Percentiles rank a stretch among this genome's conserved stretches.
phyloP scores from a whole-genome alignment of 2,329 filamentous ascomycete species.

The Penicillium frequentans region DNA sequence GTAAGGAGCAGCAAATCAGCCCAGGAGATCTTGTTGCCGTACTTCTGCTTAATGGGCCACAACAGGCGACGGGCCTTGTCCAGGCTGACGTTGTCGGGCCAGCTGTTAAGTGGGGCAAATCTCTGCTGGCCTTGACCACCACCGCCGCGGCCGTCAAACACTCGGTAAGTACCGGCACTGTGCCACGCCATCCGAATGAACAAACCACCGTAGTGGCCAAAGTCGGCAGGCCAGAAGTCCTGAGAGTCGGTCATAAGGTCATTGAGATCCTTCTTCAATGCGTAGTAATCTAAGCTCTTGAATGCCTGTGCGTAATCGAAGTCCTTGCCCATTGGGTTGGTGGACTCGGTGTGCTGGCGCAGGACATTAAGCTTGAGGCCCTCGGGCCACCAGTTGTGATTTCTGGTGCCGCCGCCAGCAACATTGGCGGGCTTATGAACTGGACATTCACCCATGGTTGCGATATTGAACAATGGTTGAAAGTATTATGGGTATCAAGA shows the following conservation, averaged over 20 bases:
- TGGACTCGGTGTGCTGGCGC: slow-evolving; percentile 65
- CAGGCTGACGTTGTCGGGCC: slow-evolving; percentile 75
- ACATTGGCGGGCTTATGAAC: slow-evolving; percentile 34
- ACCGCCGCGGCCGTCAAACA: slow-evolving; percentile 72
- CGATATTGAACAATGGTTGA: not conserved
- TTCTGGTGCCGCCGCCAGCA: slow-evolving; percentile 65
- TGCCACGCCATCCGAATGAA: slow-evolving; percentile 84
- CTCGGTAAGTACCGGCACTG: slow-evolving; percentile 75
- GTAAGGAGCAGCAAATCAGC: slow-evolving; percentile 70
- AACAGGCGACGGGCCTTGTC: slow-evolving; percentile 79
- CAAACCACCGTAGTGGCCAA: slow-evolving; percentile 76
- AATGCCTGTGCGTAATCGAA: slow-evolving; percentile 74
- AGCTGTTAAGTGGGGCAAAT: slow-evolving; percentile 78
- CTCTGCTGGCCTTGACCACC: slow-evolving; percentile 74
- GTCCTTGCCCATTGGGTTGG: slow-evolving; percentile 64
- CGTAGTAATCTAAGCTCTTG: slow-evolving; percentile 69
- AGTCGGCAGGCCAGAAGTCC: slow-evolving; percentile 80
- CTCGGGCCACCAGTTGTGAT: slow-evolving; percentile 74
- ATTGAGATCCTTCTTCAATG: slow-evolving; percentile 71
- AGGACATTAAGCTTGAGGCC: slow-evolving; percentile 68
- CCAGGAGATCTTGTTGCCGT: slow-evolving; percentile 80
- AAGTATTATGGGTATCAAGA: not conserved
- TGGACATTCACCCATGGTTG: slow-evolving; percentile 31
- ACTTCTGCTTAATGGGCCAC: slow-evolving; percentile 83
- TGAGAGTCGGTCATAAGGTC: slow-evolving; percentile 74